Percentiles rank a stretch among this genome's conserved stretches.
phyloP scores from a whole-genome alignment of 1,139 yeast genomes.

The Spathaspora jeffriesii region DNA sequence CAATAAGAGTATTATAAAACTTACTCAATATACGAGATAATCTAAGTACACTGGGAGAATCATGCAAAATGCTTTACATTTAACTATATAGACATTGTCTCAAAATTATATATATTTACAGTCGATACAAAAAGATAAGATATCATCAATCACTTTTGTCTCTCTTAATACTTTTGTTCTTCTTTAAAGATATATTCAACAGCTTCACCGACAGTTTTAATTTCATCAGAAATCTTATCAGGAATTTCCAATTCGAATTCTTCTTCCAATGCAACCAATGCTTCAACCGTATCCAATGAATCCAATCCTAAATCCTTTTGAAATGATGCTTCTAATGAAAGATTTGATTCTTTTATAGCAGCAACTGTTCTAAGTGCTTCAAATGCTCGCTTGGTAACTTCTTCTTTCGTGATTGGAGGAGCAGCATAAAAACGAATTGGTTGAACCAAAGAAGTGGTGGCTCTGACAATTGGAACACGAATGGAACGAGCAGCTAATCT shows the following conservation, averaged over 20 bases:
- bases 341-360: constrained; percentile 49
- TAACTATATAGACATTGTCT: not conserved
- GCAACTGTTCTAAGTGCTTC: constrained; percentile 54
- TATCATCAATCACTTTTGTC: not conserved
- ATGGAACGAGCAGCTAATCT: constrained; percentile 41
- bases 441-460: constrained; percentile 20
- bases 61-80: not conserved
- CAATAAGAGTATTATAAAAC: not conserved
- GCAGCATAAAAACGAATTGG: constrained; percentile 49
- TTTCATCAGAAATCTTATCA: constrained; percentile 67
- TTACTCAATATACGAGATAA: not conserved
- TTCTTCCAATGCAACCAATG: constrained; percentile 72
- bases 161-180: constrained; percentile 36
- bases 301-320: constrained; percentile 69
- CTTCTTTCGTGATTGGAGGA: constrained; percentile 48
- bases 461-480: constrained; percentile 34
- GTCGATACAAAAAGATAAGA: constrained; percentile 1
- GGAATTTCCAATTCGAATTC: constrained; percentile 72
- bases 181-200: constrained; percentile 58
- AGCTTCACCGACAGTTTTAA: constrained; percentile 70
- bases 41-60: not conserved
- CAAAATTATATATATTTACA: not conserved
- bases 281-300: constrained; percentile 71
- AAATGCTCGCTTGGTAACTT: constrained; percentile 48
- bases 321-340: constrained; percentile 48